A percentile compares a stretch with the other conserved stretches of the same genome.
Conservation (phyloP, 345 rosid genomes). For the Lepidium didymum region DNA sequence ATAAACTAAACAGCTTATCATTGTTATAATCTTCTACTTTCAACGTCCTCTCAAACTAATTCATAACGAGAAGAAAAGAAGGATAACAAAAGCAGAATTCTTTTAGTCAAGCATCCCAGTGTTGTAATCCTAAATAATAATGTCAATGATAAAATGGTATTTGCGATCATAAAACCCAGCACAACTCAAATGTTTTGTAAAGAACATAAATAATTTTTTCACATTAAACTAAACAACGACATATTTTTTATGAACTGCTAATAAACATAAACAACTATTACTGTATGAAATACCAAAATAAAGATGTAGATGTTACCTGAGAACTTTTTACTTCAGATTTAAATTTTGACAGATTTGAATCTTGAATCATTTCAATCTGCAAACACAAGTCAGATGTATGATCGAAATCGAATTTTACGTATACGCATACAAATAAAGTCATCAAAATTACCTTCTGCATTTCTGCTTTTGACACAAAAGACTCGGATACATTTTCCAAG, state of each 20-base stretch:
- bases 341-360: constrained; percentile 74
- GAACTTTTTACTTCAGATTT: constrained; percentile 81
- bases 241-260: neutral
- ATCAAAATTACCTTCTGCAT: constrained; percentile 67
- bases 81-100: neutral
- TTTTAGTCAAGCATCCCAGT: neutral
- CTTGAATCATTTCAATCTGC: constrained; percentile 74
- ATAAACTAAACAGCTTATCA: neutral
- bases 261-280: neutral
- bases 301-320: constrained; percentile 41
- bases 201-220: neutral
- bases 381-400: neutral
- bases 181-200: neutral
- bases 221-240: neutral
- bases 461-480: constrained; percentile 72
- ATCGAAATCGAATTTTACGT: neutral
- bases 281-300: neutral
- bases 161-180: neutral
- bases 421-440: neutral
- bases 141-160: neutral
- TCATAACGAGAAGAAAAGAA: neutral
- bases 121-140: neutral
- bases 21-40: neutral
- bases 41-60: constrained; percentile 4
- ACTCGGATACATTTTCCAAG: constrained; percentile 78